These are phyloP conservation scores for Escovopsis sp. DNA, from an alignment of 2,329 filamentous ascomycete species.

Conservation along the genomic window DNA sequence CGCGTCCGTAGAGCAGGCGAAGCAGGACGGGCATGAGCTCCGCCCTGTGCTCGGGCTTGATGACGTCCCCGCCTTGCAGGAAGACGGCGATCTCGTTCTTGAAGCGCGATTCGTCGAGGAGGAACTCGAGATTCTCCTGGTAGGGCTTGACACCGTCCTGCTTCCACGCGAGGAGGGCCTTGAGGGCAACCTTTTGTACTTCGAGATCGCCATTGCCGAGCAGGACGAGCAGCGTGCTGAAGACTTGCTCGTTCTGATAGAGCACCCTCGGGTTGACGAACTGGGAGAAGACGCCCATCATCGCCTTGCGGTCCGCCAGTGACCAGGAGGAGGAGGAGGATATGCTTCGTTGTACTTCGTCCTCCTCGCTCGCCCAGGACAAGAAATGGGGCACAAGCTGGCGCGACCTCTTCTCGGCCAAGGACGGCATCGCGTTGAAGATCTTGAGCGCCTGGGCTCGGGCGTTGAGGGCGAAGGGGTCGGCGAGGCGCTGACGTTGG, in stretches of 20 bases:
- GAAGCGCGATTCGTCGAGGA: conserved; percentile 83
- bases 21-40: conserved; percentile 76
- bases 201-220: conserved; percentile 81
- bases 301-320: conserved; percentile 66
- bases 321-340: conserved; percentile 40
- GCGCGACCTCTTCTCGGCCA: conserved; percentile 78
- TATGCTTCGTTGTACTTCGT: too few relatives aligned
- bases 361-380: conserved; percentile 52
- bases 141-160: conserved; percentile 59
- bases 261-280: conserved; percentile 79
- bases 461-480: conserved; percentile 37
- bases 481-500: conserved; percentile 40
- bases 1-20: conserved; percentile 73
- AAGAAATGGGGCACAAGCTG: conserved; percentile 75
- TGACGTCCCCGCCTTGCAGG: conserved; percentile 57
- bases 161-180: conserved; percentile 83
- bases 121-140: conserved; percentile 68
- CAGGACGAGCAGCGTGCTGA: conserved; percentile 56
- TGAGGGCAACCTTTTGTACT: conserved; percentile 71
- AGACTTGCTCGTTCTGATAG: conserved; percentile 62
- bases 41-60: conserved; percentile 56
- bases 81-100: conserved; percentile 88
- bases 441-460: conserved; percentile 69
- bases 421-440: conserved; percentile 52
- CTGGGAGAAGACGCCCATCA: conserved; percentile 67